phyloP scores from a whole-genome alignment of 2,329 filamentous ascomycete genomes.

The Daldinia sp. region DNA sequence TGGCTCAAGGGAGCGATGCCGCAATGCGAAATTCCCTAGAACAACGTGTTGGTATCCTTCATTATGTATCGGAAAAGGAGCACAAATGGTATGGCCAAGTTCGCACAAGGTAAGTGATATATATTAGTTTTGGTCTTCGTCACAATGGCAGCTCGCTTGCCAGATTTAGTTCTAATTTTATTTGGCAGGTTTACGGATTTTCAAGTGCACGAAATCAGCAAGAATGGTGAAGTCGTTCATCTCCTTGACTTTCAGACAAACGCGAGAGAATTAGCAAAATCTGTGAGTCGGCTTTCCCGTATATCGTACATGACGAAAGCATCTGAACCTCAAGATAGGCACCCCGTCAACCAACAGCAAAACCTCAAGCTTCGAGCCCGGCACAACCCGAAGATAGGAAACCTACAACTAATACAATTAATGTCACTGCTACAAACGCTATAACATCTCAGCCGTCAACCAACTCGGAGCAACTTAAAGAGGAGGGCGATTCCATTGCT shows the following conservation, averaged over 20 bases:
- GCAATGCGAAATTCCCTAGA: constrained; percentile 44
- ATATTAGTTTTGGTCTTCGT: background rate
- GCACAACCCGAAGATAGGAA: constrained; percentile 2
- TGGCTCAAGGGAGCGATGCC: constrained; percentile 48
- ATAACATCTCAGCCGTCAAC: background rate
- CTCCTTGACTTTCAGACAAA: constrained; percentile 60
- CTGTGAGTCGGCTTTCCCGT: constrained; percentile 23
- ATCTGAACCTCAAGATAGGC: constrained; percentile 5
- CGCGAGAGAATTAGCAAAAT: constrained; percentile 39
- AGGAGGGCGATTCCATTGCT: constrained; percentile 6
- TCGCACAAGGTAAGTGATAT: constrained; percentile 53
- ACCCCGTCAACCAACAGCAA: constrained; percentile 15
- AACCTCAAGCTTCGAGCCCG: constrained; percentile 1
- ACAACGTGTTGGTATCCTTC: constrained; percentile 52
- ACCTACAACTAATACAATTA: background rate
- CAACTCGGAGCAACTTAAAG: constrained; percentile 12
- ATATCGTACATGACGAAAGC: background rate
- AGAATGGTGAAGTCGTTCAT: constrained; percentile 79
- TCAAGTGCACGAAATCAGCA: constrained; percentile 86
- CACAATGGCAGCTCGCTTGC: background rate
- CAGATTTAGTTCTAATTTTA: constrained; percentile 19
- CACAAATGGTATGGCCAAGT: constrained; percentile 55
- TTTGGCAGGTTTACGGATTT: constrained; percentile 82
- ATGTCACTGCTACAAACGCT: background rate
- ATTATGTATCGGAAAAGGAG: constrained; percentile 51